Percentiles rank a stretch among this genome's conserved stretches.
These are phyloP conservation scores for Petrea volubilis DNA, from an alignment of 257 asterid genomes.

Conservation along the genomic window DNA sequence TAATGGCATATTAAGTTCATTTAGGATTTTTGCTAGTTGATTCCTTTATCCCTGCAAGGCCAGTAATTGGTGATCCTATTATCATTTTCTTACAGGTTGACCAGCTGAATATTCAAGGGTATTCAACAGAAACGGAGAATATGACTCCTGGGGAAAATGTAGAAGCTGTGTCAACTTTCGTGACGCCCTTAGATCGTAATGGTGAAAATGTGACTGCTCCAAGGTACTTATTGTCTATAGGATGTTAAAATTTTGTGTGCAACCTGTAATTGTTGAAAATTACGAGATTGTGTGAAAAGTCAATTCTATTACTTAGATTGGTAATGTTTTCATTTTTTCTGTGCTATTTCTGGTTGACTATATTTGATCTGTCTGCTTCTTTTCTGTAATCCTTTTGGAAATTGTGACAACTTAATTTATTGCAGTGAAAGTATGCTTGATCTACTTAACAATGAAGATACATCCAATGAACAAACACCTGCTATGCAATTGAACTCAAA, in stretches of 20 bases:
- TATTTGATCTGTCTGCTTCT: background rate
- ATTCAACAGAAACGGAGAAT: constrained; percentile 32
- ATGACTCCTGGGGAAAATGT: constrained; percentile 29
- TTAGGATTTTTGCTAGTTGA: background rate
- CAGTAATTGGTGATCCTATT: background rate
- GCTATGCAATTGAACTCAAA: constrained; percentile 22
- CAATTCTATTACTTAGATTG: background rate
- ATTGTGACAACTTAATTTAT: constrained; percentile 19
- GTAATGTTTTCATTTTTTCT: background rate
- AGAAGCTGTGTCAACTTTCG: constrained; percentile 25
- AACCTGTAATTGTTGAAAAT: background rate
- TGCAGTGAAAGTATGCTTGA: constrained; percentile 36
- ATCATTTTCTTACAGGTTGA: constrained; percentile 30
- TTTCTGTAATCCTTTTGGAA: background rate
- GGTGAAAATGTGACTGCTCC: constrained; percentile 21
- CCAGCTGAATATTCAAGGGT: constrained; percentile 22
- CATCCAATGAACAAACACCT: constrained; percentile 28
- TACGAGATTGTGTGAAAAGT: no score
- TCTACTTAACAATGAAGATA: constrained; percentile 28
- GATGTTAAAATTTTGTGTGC: no score
- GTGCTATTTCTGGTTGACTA: background rate
- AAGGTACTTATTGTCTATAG: constrained; percentile 21
- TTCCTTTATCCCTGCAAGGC: background rate
- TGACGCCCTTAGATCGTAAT: constrained; percentile 22
- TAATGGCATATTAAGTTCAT: background rate